Conservation (phyloP, 208 protist genomes). For the Crithidia fasciculata region DNA sequence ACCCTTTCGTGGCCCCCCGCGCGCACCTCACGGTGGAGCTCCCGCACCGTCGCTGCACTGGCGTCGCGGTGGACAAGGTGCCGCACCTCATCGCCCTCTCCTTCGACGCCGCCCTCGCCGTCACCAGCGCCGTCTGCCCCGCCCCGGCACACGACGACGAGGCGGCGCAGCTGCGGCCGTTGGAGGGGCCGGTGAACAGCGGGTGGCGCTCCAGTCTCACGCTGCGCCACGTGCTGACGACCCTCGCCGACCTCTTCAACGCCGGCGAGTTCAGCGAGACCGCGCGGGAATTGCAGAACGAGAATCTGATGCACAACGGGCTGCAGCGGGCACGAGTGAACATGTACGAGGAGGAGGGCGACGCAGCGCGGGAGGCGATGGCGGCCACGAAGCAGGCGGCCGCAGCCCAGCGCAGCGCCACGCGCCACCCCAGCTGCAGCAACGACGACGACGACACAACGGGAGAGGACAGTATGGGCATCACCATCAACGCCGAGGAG, state of each 20-base stretch:
- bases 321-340: slow-evolving; percentile 29
- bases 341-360: slow-evolving; percentile 29
- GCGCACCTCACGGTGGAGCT: slow-evolving; percentile 47
- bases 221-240: slow-evolving; percentile 25
- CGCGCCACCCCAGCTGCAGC: background rate
- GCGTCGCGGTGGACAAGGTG: slow-evolving; percentile 38
- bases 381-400: slow-evolving; percentile 14
- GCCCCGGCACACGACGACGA: slow-evolving; percentile 17
- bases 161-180: slow-evolving; percentile 8
- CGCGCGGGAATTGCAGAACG: slow-evolving; percentile 32
- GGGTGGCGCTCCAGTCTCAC: slow-evolving; percentile 36
- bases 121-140: slow-evolving; percentile 1
- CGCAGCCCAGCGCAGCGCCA: background rate
- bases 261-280: slow-evolving; percentile 34
- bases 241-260: slow-evolving; percentile 47
- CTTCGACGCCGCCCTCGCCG: background rate
- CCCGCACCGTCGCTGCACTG: slow-evolving; percentile 40
- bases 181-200: slow-evolving; percentile 8
- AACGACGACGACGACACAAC: slow-evolving; percentile 9
- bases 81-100: slow-evolving; percentile 48
- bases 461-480: slow-evolving; percentile 33
- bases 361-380: slow-evolving; percentile 15
- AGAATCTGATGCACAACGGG: slow-evolving; percentile 9
- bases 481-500: slow-evolving; percentile 16
- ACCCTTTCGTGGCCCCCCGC: slow-evolving; percentile 52